Evolutionary conservation across 371 early-diverging fungal genomes (phyloP).

Genomic region (Mortierella sp.): DNA sequence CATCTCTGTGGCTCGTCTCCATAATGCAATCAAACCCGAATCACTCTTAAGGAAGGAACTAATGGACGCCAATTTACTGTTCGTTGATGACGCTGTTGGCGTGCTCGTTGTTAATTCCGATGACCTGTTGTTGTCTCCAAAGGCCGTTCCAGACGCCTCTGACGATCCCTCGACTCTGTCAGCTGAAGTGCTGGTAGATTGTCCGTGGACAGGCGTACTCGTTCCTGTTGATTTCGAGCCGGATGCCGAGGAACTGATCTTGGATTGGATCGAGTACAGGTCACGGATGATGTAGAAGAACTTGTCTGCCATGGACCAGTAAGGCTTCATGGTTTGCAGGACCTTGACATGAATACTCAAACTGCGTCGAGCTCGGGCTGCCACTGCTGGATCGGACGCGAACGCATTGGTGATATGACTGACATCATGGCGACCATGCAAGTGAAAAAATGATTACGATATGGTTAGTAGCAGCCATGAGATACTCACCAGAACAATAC

Average conservation of each 20-base stretch:
- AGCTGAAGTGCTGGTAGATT: not conserved
- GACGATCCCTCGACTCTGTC: not conserved
- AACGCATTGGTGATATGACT: slow-evolving; percentile 64
- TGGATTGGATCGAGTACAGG: slow-evolving; percentile 64
- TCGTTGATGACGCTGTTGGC: not conserved
- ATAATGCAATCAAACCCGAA: slow-evolving; percentile 44
- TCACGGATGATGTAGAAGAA: slow-evolving; percentile 71
- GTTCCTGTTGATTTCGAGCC: not conserved
- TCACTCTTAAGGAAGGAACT: slow-evolving; percentile 52
- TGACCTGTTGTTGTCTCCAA: not conserved
- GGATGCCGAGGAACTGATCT: slow-evolving; percentile 41
- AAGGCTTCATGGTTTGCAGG: slow-evolving; percentile 61
- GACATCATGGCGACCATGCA: not conserved
- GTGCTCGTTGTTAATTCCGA: not conserved
- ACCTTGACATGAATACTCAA: slow-evolving; percentile 63
- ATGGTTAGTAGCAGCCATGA: not conserved
- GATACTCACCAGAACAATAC: not conserved
- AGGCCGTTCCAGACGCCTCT: not conserved
- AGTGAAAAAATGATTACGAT: not conserved
- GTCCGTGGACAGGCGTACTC: not conserved
- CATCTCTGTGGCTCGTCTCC: slow-evolving; percentile 51
- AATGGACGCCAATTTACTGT: slow-evolving; percentile 35
- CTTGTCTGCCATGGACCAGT: slow-evolving; percentile 73
- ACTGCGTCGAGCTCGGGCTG: slow-evolving; percentile 58
- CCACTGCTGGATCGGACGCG: slow-evolving; percentile 55